Conservation (phyloP, 805 yeast species). For the Teunomyces kruisii region DNA sequence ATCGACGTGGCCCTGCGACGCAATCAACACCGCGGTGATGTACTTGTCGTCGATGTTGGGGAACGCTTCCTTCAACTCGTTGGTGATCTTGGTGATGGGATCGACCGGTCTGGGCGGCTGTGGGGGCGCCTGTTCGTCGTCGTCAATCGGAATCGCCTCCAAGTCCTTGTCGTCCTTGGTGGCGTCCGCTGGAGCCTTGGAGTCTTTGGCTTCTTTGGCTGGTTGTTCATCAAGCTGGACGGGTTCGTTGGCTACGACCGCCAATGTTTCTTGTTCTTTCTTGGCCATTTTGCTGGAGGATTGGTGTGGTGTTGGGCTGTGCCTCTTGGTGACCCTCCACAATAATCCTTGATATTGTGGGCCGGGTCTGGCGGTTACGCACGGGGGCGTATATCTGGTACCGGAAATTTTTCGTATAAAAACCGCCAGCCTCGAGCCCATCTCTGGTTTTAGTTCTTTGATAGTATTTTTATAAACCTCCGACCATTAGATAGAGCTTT, state of each 20-base stretch:
- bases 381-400: not conserved
- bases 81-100: slow-evolving; percentile 52
- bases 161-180: not conserved
- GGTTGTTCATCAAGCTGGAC: slow-evolving; percentile 20
- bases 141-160: slow-evolving; percentile 4
- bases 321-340: not conserved
- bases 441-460: slow-evolving; percentile 14
- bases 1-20: slow-evolving; percentile 77
- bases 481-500: slow-evolving; percentile 45
- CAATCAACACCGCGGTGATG: slow-evolving; percentile 78
- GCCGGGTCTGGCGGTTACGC: not conserved
- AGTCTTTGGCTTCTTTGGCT: slow-evolving; percentile 7
- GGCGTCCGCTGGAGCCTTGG: not conserved
- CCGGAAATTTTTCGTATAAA: not conserved
- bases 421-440: not conserved
- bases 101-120: slow-evolving; percentile 59
- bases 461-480: slow-evolving; percentile 30
- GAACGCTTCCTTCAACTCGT: slow-evolving; percentile 79
- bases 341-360: not conserved
- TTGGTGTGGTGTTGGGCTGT: not conserved
- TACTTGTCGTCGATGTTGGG: slow-evolving; percentile 73
- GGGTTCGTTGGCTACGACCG: slow-evolving; percentile 36
- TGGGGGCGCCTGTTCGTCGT: slow-evolving; percentile 29
- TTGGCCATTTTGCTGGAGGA: slow-evolving; percentile 14
- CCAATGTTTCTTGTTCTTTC: slow-evolving; percentile 22